Evolutionary conservation across 805 yeast species (phyloP), one percentile per base, ranked within the genome.

Genomic region (Candida multigemmis): DNA sequence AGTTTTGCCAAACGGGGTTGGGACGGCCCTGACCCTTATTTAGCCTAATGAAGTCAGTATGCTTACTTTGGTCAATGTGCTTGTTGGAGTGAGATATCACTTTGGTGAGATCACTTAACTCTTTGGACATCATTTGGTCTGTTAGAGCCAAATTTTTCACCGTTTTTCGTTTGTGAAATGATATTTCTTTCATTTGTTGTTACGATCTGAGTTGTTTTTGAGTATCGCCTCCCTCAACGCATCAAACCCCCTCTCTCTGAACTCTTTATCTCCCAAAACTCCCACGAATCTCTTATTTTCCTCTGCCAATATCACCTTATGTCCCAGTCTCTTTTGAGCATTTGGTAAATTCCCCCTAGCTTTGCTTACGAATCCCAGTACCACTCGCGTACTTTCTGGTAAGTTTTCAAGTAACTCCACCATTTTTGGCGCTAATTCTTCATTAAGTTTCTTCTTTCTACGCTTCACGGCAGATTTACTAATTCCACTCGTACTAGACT

Each of bases 401-500:
- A 81, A 56, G 11, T 70, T 72, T 16, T 58, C 57, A 29, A 75
- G 54, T 23, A 81, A 50, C 37, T 81, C 91, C 28, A 65, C 60
- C 71, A 81, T 65, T 41, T 74, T 68, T 4, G 87, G 84, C 40
- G 70, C 71, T 33, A 82, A 55, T 37, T 76, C 71, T 31, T 78
- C 80, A 40, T 68, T 70, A 25, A 64, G 60, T 40, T 65, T 70
- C 37, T 70, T 60, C 37, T 82, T 71, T 40, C 77, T 76, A 37
- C 84, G 65, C 44, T 84, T 65, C 3, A 67, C 35, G 0, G 85
- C 60, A 5, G 84, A 74, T 45, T 80, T 81, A 12, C 85, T 75
- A 22, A 81, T 62, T 13, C 71, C 69, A 11, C 60, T 42, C 41
- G 61, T 41, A 31, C 63, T 44, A 26, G 53, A 55, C 32, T 48